These are phyloP conservation scores for Chrysochromulina tobinii DNA, from an alignment of 78 protist genomes.

Conservation along the genomic window DNA sequence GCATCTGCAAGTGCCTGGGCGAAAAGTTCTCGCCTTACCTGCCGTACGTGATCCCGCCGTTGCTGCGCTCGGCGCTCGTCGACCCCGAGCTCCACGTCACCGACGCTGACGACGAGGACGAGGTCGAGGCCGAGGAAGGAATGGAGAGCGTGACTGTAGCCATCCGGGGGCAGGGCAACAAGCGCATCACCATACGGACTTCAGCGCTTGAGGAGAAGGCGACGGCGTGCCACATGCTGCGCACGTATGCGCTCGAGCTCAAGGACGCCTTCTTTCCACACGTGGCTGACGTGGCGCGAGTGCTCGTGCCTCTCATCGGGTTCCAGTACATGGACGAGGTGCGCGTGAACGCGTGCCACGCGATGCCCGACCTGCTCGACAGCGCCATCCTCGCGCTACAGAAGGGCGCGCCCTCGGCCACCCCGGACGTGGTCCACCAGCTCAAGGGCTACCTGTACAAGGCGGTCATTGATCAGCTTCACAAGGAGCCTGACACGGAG, in stretches of 20 bases:
- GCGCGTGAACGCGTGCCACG: not conserved
- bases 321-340: slow-evolving; percentile 38
- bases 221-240: slow-evolving; percentile 69
- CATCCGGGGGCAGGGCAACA: slow-evolving; percentile 1
- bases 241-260: slow-evolving; percentile 57
- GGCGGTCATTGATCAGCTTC: not conserved
- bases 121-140: slow-evolving; percentile 15
- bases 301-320: slow-evolving; percentile 21
- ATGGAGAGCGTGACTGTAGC: not conserved
- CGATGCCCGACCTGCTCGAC: slow-evolving; percentile 48
- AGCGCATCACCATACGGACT: slow-evolving; percentile 22
- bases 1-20: slow-evolving; percentile 79
- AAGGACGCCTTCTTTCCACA: slow-evolving; percentile 51
- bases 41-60: slow-evolving; percentile 66
- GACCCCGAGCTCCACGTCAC: slow-evolving; percentile 24
- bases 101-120: not conserved
- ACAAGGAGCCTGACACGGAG: slow-evolving; percentile 17
- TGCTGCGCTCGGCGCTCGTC: slow-evolving; percentile 40
- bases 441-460: not conserved
- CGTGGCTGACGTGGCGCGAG: not conserved
- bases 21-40: slow-evolving; percentile 83
- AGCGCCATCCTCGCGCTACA: not conserved
- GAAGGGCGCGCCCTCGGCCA: not conserved
- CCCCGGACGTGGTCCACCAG: not conserved
- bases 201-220: slow-evolving; percentile 30